Conservation (phyloP, 2,329 filamentous ascomycete species). For the Aureobasidium sp. region DNA sequence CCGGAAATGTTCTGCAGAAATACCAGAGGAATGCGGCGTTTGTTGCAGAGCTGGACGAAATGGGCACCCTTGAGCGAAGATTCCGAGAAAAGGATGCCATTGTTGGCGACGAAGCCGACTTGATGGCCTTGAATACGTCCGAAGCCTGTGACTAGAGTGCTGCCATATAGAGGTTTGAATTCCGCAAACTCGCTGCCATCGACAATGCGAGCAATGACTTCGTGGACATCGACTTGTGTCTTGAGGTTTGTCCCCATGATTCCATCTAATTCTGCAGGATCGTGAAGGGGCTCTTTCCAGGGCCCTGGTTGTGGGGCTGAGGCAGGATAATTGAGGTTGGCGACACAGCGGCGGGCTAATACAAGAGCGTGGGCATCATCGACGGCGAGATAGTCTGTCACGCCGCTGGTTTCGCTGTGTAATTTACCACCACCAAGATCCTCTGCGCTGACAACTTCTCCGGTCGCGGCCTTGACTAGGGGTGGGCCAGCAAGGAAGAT, state of each 20-base stretch:
- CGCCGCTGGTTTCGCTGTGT: constrained; percentile 84
- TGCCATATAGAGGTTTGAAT: constrained; percentile 89
- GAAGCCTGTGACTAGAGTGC: constrained; percentile 86
- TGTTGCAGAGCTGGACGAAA: constrained; percentile 90
- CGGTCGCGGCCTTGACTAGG: constrained; percentile 90
- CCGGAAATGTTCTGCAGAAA: constrained; percentile 96
- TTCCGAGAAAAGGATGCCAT: constrained; percentile 87
- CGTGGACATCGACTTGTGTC: constrained; percentile 75
- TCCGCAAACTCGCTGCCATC: constrained; percentile 86
- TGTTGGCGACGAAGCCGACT: constrained; percentile 91
- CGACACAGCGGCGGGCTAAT: constrained; percentile 73
- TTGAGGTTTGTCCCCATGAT: constrained; percentile 88
- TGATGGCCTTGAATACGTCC: constrained; percentile 82
- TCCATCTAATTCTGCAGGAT: constrained; percentile 71
- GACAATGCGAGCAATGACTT: constrained; percentile 87
- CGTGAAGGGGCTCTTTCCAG: constrained; percentile 74
- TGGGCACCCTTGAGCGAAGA: constrained; percentile 90
- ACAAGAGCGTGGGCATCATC: constrained; percentile 88
- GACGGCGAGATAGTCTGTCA: constrained; percentile 91
- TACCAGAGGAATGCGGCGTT: constrained; percentile 80
- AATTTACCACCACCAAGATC: constrained; percentile 84
- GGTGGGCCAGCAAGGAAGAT: constrained; percentile 95
- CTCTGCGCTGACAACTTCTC: constrained; percentile 83
- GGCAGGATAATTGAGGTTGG: constrained; percentile 81
- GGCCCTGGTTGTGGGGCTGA: constrained; percentile 28